Evolutionary conservation across 2,329 filamentous ascomycete species (phyloP), one percentile per base, ranked within the genome.

Genomic region (Colletotrichum destructivum): DNA sequence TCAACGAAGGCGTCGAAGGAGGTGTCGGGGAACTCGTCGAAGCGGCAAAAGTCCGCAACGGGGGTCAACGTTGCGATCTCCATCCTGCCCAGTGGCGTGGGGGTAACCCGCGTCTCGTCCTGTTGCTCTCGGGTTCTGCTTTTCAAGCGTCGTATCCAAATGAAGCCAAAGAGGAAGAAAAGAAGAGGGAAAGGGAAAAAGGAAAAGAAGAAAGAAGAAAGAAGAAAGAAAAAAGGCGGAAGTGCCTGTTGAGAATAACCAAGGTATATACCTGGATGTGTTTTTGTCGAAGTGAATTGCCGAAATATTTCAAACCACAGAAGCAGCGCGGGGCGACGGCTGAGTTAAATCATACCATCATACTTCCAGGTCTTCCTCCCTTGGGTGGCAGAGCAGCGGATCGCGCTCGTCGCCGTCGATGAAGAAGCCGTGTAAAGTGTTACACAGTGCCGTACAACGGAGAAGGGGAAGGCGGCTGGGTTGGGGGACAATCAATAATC

Each of bases 1-100:
- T 68, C 64, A 2, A 44, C 6, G 16, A 54, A 40, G 8, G 46
- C n/a, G 21, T 71, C 59, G n/a, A 63, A 71, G 15, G 46, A 51
- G 2, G 46, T 18, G 11, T 16, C 13, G 12, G 44, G 51, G 31
- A 62, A 35, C 16, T 12, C 35, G 56, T 62, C 56, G 18, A 44
- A 44, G 12, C 16, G 2, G 26, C 46, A 46, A 12, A 23, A 46
- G 46, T 49, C 18, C n/a, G 18, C 16, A 18, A 46, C 35, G 16
- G 60, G 44, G 38, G 60, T 57, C 51, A 55, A 31, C 57, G 44
- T 52, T 3, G 15, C 31, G 18, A 7, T 40, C 9, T n/a, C 46
- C 60, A 51, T 62, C 9, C n/a, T 49, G 44, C 40, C 31, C 8
- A 12, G 26, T 3, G 47, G 47, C 13, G 15, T 3, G 13, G 18